Evolutionary conservation across 1,284 basidiomycete species (phyloP).

Genomic region (Malassezia equina): DNA sequence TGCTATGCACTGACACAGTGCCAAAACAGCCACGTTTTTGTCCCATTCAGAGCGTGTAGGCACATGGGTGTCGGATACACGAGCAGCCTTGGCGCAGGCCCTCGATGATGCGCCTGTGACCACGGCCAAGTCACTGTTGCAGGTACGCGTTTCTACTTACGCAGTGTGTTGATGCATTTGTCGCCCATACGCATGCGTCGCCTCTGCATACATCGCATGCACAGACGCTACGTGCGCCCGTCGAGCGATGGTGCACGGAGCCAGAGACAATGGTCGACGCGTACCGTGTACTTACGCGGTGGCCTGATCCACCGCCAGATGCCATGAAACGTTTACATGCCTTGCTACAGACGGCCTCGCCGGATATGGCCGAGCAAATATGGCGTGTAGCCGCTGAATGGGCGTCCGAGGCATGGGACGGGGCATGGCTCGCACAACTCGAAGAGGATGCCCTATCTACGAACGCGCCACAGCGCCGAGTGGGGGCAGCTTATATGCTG

Average conservation of each 20-base stretch:
- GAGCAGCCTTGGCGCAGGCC: neutral
- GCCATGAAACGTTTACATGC: neutral
- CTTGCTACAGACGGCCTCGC: neutral
- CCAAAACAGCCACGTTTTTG: neutral
- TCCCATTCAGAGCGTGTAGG: conserved; percentile 11
- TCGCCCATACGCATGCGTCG: neutral
- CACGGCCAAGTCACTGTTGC: neutral
- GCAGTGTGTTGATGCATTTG: neutral
- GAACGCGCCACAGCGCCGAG: neutral
- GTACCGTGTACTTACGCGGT: neutral
- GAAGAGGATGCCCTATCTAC: neutral
- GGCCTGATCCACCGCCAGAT: neutral
- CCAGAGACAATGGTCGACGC: neutral
- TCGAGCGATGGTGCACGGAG: neutral
- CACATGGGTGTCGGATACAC: neutral
- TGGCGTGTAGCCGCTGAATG: neutral
- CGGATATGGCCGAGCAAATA: neutral
- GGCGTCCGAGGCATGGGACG: neutral
- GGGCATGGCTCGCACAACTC: neutral
- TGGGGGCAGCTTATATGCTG: neutral
- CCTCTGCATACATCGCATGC: conserved; percentile 4
- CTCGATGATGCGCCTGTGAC: neutral
- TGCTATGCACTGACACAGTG: neutral
- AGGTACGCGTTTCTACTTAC: neutral
- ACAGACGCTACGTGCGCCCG: conserved; percentile 1